Evolutionary conservation across 1,139 yeast species (phyloP).

Genomic region (Protomyces gravidus): DNA sequence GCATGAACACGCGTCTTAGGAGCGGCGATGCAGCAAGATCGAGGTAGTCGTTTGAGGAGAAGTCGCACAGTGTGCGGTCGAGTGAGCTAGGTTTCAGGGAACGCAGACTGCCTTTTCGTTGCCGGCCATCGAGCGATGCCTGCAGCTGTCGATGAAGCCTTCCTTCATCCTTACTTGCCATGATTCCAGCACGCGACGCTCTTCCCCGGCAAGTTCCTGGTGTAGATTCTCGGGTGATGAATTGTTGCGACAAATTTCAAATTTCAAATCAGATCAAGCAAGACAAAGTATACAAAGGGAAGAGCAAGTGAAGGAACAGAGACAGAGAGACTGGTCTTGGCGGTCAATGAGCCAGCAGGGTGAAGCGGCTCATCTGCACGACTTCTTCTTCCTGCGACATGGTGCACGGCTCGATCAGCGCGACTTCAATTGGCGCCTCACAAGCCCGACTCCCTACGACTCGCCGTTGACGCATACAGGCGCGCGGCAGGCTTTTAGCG

Average conservation of each 20-base stretch:
- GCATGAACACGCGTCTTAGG: neutral
- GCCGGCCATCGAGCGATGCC: neutral
- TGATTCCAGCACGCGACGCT: too few species aligned
- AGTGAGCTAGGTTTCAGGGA: neutral
- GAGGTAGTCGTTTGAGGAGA: conserved; percentile 38
- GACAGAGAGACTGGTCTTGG: too few species aligned
- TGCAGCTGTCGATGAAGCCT: conserved; percentile 2
- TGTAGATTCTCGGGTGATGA: too few species aligned
- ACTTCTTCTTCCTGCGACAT: conserved; percentile 41
- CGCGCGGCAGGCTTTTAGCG: conserved; percentile 36
- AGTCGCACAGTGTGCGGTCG: conserved; percentile 31
- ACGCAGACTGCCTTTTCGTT: neutral
- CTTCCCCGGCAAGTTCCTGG: too few species aligned
- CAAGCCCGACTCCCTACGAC: conserved; percentile 43
- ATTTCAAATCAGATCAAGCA: too few species aligned
- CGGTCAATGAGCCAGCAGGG: too few species aligned
- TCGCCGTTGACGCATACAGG: conserved; percentile 42
- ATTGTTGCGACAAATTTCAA: too few species aligned
- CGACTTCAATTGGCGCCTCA: conserved; percentile 39
- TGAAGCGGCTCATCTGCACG: conserved; percentile 17
- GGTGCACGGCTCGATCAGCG: conserved; percentile 40
- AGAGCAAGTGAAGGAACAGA: too few species aligned
- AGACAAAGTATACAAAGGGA: too few species aligned
- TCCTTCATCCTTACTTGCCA: neutral
- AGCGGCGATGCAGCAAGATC: conserved; percentile 31